Conservation (phyloP, 768 basidiomycete species). For the Rhodosporidiobolus odoratus region DNA sequence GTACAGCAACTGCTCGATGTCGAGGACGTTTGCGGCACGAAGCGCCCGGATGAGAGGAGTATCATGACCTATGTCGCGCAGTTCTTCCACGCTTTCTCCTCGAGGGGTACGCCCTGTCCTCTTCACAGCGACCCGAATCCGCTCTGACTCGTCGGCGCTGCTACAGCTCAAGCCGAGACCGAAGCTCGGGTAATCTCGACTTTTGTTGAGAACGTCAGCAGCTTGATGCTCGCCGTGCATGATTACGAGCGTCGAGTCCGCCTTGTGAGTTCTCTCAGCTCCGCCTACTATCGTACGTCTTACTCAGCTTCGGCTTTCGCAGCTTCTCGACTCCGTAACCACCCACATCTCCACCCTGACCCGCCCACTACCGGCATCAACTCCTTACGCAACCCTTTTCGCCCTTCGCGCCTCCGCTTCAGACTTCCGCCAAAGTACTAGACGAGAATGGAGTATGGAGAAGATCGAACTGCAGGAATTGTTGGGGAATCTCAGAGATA, state of each 20-base stretch:
- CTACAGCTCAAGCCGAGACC: constrained; percentile 83
- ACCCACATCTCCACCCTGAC: not conserved
- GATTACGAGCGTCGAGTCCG: constrained; percentile 86
- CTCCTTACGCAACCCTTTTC: constrained; percentile 51
- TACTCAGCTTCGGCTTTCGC: not conserved
- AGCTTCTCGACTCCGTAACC: constrained; percentile 11
- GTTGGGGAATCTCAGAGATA: constrained; percentile 89
- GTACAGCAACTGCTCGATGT: constrained; percentile 91
- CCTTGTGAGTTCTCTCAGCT: constrained; percentile 52
- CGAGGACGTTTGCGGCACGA: constrained; percentile 81
- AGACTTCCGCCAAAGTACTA: constrained; percentile 66
- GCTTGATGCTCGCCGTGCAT: constrained; percentile 76
- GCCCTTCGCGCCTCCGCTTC: constrained; percentile 66
- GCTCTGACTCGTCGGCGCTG: not conserved
- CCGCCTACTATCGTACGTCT: not conserved
- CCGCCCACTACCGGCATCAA: not conserved
- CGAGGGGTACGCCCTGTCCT: constrained; percentile 64
- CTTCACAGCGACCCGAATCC: not conserved
- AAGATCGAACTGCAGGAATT: constrained; percentile 79
- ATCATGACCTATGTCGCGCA: constrained; percentile 98
- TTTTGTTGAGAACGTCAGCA: constrained; percentile 92
- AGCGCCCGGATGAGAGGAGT: constrained; percentile 87
- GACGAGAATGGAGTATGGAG: constrained; percentile 70
- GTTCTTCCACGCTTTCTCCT: constrained; percentile 95
- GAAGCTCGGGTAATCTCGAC: constrained; percentile 89